Evolutionary conservation across 345 rosid species (phyloP).

Genomic region (Cardamine resedifolia): DNA sequence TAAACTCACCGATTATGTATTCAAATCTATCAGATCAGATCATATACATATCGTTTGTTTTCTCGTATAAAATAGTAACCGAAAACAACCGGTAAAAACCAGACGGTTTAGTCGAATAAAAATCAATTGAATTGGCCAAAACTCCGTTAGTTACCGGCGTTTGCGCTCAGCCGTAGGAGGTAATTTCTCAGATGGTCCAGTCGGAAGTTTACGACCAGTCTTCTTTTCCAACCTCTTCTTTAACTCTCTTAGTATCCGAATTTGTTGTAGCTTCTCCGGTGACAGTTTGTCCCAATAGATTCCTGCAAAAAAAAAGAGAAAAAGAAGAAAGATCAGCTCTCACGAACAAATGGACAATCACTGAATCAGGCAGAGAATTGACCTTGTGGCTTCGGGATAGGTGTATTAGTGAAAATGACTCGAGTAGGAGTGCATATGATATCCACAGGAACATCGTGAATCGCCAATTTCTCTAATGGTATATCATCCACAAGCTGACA

Average conservation of each 20-base stretch:
- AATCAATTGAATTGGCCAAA: not conserved
- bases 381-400: slow-evolving; percentile 88
- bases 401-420: slow-evolving; percentile 66
- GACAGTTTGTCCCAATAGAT: slow-evolving; percentile 85
- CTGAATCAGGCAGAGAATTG: not conserved
- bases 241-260: slow-evolving; percentile 74
- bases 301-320: slow-evolving; percentile 45
- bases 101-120: not conserved
- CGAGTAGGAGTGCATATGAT: slow-evolving; percentile 82
- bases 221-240: slow-evolving; percentile 60
- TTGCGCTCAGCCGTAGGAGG: slow-evolving; percentile 65
- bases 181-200: slow-evolving; percentile 68
- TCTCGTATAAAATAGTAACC: not conserved
- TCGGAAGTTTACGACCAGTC: slow-evolving; percentile 67
- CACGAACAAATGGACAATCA: not conserved
- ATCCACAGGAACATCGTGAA: slow-evolving; percentile 93
- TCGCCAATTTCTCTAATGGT: slow-evolving; percentile 68
- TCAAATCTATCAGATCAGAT: not conserved
- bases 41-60: not conserved
- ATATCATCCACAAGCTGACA: slow-evolving; percentile 84
- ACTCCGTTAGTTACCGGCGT: slow-evolving; percentile 18
- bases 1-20: no score
- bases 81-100: not conserved
- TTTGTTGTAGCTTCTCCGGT: slow-evolving; percentile 77
- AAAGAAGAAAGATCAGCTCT: not conserved